Conservation (phyloP, 345 rosid genomes). For the Eutrema heterophyllum region DNA sequence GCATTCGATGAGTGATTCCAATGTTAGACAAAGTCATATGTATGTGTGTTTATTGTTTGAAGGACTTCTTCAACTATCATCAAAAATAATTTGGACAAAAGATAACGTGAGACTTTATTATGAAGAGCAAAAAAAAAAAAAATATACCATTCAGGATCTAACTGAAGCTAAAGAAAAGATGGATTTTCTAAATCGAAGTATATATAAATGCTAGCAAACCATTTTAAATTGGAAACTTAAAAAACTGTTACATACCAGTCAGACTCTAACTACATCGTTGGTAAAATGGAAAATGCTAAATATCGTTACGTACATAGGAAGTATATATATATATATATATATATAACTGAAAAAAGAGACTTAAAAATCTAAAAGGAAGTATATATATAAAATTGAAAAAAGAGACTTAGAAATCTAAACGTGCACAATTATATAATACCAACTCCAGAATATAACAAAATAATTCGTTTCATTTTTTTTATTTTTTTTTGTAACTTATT, state of each 20-base stretch:
- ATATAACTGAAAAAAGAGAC: background rate
- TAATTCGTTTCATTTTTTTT: background rate
- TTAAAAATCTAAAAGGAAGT: background rate
- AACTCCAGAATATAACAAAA: background rate
- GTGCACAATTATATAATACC: background rate
- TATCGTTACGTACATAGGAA: background rate
- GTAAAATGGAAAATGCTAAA: background rate
- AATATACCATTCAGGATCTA: background rate
- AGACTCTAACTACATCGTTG: background rate
- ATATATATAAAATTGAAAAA: background rate
- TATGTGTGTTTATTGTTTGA: background rate
- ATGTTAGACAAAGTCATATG: background rate
- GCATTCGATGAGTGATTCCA: background rate
- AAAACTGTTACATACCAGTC: background rate
- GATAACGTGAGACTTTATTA: background rate
- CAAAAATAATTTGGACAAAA: background rate
- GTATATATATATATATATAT: background rate
- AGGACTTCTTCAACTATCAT: background rate
- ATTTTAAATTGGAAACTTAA: background rate
- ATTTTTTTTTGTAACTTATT: background rate
- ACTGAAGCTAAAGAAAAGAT: background rate
- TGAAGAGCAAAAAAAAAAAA: background rate
- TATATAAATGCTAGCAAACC: background rate
- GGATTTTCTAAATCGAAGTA: background rate
- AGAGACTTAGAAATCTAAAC: background rate